Conservation (phyloP, 208 protist species). For the Herpetomonas tarakana region DNA sequence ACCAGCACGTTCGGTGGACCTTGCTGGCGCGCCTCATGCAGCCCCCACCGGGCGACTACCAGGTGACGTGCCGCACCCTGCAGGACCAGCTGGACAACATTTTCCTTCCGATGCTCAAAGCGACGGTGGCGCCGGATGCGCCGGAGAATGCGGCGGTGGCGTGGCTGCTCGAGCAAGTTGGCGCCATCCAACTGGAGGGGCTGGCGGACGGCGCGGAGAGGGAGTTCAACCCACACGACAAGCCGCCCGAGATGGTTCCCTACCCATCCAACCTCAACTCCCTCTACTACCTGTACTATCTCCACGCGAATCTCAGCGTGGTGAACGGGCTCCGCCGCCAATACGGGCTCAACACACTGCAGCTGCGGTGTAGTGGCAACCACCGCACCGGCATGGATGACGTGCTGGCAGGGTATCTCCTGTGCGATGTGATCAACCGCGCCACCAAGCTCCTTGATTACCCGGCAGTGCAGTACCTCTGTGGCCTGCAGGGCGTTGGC, state of each 20-base stretch:
- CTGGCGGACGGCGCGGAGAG: conserved; percentile 32
- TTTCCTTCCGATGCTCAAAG: conserved; percentile 97
- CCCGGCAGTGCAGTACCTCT: conserved; percentile 97
- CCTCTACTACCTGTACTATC: conserved; percentile 97
- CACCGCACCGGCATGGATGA: conserved; percentile 86
- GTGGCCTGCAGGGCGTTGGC: conserved; percentile 95
- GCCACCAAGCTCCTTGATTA: conserved; percentile 93
- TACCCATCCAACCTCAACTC: conserved; percentile 91
- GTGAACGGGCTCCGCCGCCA: conserved; percentile 93
- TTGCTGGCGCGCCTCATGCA: conserved; percentile 91
- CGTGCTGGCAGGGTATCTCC: conserved; percentile 92
- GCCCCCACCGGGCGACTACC: conserved; percentile 29
- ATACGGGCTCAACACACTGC: conserved; percentile 73
- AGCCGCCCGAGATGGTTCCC: conserved; percentile 56
- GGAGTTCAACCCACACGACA: conserved; percentile 58
- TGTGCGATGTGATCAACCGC: conserved; percentile 94
- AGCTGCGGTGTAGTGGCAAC: conserved; percentile 92
- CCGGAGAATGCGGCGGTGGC: conserved; percentile 76
- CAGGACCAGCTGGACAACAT: conserved; percentile 96
- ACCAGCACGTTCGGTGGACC: conserved; percentile 92
- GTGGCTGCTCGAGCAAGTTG: conserved; percentile 89
- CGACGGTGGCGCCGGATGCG: conserved; percentile 81
- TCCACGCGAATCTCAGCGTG: conserved; percentile 96
- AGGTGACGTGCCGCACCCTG: conserved; percentile 72
- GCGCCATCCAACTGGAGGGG: conserved; percentile 85